Evolutionary conservation across 2,329 filamentous ascomycete genomes (phyloP).

Genomic region (Beauveria brongniartii): DNA sequence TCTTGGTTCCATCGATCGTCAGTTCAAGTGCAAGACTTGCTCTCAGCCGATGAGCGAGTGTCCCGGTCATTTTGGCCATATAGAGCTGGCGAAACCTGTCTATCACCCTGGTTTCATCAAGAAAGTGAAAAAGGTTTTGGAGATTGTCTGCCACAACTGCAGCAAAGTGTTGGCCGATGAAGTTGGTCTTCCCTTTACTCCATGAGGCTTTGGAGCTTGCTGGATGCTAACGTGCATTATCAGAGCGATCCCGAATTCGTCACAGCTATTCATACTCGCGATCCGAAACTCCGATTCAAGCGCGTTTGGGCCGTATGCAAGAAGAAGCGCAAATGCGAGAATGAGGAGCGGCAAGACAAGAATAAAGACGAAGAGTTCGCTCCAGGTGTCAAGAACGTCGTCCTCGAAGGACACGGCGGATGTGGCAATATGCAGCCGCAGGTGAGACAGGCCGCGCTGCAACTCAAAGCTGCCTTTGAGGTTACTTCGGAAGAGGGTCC

Average conservation of each 20-base stretch:
- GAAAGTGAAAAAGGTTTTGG: slow-evolving; percentile 98
- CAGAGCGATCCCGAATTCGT: slow-evolving; percentile 79
- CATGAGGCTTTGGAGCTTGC: slow-evolving; percentile 43
- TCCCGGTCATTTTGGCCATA: slow-evolving; percentile 97
- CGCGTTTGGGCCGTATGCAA: slow-evolving; percentile 89
- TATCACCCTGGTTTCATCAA: slow-evolving; percentile 94
- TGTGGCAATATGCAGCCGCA: slow-evolving; percentile 88
- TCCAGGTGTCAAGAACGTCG: slow-evolving; percentile 45
- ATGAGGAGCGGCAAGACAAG: slow-evolving; percentile 62
- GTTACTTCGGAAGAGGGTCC: slow-evolving; percentile 55
- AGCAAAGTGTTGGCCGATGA: slow-evolving; percentile 95
- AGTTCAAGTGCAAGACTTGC: slow-evolving; percentile 93
- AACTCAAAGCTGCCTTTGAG: slow-evolving; percentile 71
- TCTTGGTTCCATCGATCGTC: slow-evolving; percentile 91
- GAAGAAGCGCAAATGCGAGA: slow-evolving; percentile 76
- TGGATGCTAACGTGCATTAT: slow-evolving; percentile 53
- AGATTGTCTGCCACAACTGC: slow-evolving; percentile 98
- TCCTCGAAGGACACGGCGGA: slow-evolving; percentile 62
- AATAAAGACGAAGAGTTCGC: slow-evolving; percentile 63
- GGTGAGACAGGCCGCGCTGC: slow-evolving; percentile 79
- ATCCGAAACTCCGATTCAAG: slow-evolving; percentile 92
- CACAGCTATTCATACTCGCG: slow-evolving; percentile 73
- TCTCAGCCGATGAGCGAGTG: slow-evolving; percentile 93
- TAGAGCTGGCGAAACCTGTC: slow-evolving; percentile 92
- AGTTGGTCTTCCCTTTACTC: slow-evolving; percentile 68